phyloP scores from a whole-genome alignment of 1,284 basidiomycete genomes.

The Earliella scabrosa region DNA sequence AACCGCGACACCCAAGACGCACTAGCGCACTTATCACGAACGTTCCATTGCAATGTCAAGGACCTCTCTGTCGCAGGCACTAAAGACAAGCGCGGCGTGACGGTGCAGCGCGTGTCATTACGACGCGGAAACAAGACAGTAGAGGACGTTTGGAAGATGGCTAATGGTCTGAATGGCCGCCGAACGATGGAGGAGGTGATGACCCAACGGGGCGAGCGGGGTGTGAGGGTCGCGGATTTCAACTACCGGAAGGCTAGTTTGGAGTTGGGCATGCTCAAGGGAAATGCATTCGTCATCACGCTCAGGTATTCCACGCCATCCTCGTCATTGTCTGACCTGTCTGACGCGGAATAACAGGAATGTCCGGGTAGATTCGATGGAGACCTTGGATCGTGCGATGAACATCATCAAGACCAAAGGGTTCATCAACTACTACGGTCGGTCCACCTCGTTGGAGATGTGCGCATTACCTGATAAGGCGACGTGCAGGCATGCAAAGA shows the following conservation, averaged over 20 bases:
- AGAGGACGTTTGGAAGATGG: constrained; percentile 83
- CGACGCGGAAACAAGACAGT: constrained; percentile 81
- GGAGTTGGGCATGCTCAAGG: constrained; percentile 94
- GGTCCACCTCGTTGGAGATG: background rate
- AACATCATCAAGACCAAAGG: constrained; percentile 83
- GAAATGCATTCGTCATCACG: constrained; percentile 95
- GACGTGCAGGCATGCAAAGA: constrained; percentile 87
- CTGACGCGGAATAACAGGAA: constrained; percentile 69
- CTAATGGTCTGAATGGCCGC: constrained; percentile 69
- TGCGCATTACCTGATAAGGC: background rate
- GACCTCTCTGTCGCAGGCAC: constrained; percentile 94
- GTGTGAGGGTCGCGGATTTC: constrained; percentile 88
- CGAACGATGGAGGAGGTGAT: constrained; percentile 62
- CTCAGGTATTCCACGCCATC: constrained; percentile 62
- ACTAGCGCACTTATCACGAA: constrained; percentile 77
- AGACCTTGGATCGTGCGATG: constrained; percentile 79
- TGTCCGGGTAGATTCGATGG: constrained; percentile 74
- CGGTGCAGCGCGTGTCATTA: constrained; percentile 90
- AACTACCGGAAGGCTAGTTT: constrained; percentile 82
- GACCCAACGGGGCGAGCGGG: constrained; percentile 83
- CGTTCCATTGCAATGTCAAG: constrained; percentile 75
- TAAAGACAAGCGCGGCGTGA: constrained; percentile 98
- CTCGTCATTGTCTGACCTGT: background rate
- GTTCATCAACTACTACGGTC: constrained; percentile 98
- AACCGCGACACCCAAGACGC: constrained; percentile 98